phyloP scores from a whole-genome alignment of 2,329 filamentous ascomycete genomes.

The Fusarium globosum region DNA sequence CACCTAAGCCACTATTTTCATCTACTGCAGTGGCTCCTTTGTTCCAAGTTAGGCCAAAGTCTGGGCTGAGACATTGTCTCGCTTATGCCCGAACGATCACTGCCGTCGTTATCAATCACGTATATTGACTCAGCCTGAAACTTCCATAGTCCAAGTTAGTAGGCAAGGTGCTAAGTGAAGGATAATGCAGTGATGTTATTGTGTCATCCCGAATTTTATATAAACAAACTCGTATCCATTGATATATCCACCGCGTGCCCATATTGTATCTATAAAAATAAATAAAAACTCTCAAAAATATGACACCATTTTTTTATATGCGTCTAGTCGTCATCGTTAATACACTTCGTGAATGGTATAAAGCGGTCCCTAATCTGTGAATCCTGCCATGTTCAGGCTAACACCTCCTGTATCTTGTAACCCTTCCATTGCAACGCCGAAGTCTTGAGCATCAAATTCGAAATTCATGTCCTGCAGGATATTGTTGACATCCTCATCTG shows the following conservation, averaged over 20 bases:
- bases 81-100: constrained; percentile 2
- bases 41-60: constrained; percentile 2
- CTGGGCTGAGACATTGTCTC: constrained; percentile 22
- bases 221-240: neutral
- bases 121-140: neutral
- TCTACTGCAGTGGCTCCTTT: neutral
- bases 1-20: constrained; percentile 16
- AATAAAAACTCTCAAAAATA: neutral
- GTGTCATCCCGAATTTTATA: neutral
- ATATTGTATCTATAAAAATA: neutral
- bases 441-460: constrained; percentile 50
- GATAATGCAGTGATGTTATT: neutral
- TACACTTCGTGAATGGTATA: constrained; percentile 39
- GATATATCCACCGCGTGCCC: constrained; percentile 16
- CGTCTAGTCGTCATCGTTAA: constrained; percentile 14
- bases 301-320: constrained; percentile 3
- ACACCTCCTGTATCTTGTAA: constrained; percentile 48
- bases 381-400: constrained; percentile 40
- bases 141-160: neutral
- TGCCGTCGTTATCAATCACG: neutral
- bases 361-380: constrained; percentile 39
- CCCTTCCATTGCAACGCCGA: constrained; percentile 44
- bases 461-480: constrained; percentile 59
- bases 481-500: constrained; percentile 53
- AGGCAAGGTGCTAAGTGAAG: neutral